Evolutionary conservation across 2,329 filamentous ascomycete species (phyloP).

Genomic region (Penicillium sp.): DNA sequence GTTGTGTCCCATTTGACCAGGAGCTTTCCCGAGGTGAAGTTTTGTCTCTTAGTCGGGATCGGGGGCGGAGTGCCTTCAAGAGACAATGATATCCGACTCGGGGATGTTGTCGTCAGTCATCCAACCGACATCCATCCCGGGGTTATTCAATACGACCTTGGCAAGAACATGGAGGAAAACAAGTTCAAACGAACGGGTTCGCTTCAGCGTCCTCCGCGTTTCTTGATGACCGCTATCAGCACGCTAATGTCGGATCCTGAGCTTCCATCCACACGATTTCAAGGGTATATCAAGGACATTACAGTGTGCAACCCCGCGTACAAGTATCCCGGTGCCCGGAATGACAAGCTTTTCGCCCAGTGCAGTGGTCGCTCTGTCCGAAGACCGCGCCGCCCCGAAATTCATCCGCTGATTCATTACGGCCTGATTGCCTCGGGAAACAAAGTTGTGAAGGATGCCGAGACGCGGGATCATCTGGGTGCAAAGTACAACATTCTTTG

Average conservation of each 20-base stretch:
- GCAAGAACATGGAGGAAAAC: conserved; percentile 13
- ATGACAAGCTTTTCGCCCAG: conserved; percentile 17
- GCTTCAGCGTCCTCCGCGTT: conserved; percentile 18
- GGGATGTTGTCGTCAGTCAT: conserved; percentile 27
- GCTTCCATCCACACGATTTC: conserved; percentile 13
- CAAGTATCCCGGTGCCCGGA: conserved; percentile 13
- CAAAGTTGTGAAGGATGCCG: conserved; percentile 17
- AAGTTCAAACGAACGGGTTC: conserved; percentile 13
- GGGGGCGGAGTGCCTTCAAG: conserved; percentile 24
- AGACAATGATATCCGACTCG: conserved; percentile 27
- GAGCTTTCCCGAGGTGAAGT: conserved; percentile 15
- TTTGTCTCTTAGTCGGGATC: conserved; percentile 27
- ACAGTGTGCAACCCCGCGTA: conserved; percentile 8
- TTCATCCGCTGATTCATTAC: conserved; percentile 25
- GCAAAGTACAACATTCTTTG: conserved; percentile 11
- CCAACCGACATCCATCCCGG: conserved; percentile 19
- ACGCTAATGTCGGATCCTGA: conserved; percentile 5
- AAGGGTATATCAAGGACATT: conserved; percentile 4
- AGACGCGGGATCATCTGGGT: conserved; percentile 8
- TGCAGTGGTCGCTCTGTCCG: not conserved
- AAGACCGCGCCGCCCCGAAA: conserved; percentile 6
- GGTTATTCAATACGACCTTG: conserved; percentile 26
- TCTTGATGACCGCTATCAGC: conserved; percentile 22
- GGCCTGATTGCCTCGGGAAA: conserved; percentile 31
- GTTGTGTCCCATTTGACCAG: conserved; percentile 10